phyloP scores from a whole-genome alignment of 2,329 filamentous ascomycete genomes.

The Calonectria leucothoes region DNA sequence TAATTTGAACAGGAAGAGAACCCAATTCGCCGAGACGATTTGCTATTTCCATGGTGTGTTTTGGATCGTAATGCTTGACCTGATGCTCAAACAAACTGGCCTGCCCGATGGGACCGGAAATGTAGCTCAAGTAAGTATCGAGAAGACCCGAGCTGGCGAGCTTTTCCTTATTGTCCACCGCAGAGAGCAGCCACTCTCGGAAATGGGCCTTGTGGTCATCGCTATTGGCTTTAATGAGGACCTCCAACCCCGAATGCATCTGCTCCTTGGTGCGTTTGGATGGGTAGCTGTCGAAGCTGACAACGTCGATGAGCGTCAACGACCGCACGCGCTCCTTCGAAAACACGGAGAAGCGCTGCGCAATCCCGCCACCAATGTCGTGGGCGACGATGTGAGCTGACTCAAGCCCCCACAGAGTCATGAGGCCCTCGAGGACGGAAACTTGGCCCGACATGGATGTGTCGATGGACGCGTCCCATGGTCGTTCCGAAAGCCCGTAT shows the following conservation, averaged over 20 bases:
- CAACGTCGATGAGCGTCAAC: conserved; percentile 45
- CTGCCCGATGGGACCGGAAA: conserved; percentile 47
- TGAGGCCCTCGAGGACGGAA: conserved; percentile 40
- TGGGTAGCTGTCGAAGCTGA: conserved; percentile 49
- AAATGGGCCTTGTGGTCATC: conserved; percentile 42
- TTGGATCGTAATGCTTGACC: conserved; percentile 46
- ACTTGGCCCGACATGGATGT: conserved; percentile 49
- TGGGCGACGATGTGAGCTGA: conserved; percentile 43
- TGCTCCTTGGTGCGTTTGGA: conserved; percentile 45
- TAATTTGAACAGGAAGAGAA: conserved; percentile 41
- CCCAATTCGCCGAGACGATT: conserved; percentile 37
- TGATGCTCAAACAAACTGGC: conserved; percentile 48
- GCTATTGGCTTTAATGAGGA: conserved; percentile 36
- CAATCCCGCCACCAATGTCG: conserved; percentile 47
- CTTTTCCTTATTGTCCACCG: conserved; percentile 31
- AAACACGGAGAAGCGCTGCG: conserved; percentile 43
- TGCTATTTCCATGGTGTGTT: conserved; percentile 47
- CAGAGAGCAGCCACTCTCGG: conserved; percentile 39
- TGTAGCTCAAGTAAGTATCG: conserved; percentile 43
- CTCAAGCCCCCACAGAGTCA: conserved; percentile 42
- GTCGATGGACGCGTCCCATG: conserved; percentile 41
- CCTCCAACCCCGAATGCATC: conserved; percentile 44
- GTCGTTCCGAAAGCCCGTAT: conserved; percentile 47
- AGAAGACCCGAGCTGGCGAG: conserved; percentile 40
- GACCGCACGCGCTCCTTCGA: conserved; percentile 36